These are phyloP conservation scores for Lipomyces sp. DNA, from an alignment of 805 yeast genomes.

Conservation along the genomic window DNA sequence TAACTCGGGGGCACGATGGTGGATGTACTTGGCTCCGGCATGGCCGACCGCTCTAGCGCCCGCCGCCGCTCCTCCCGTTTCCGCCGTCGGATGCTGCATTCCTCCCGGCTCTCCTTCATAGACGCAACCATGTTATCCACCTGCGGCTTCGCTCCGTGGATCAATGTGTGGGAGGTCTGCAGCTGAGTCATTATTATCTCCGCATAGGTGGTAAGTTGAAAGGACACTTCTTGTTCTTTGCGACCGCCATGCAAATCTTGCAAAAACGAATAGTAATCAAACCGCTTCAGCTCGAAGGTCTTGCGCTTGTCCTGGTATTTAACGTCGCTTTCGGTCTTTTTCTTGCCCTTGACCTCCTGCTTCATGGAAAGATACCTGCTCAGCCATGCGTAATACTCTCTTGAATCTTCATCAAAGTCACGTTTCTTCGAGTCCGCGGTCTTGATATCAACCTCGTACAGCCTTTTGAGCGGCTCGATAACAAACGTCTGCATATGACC, in stretches of 20 bases:
- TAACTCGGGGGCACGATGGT: not conserved
- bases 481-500: slow-evolving; percentile 37
- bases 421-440: slow-evolving; percentile 41
- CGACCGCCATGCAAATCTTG: slow-evolving; percentile 45
- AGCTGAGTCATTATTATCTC: slow-evolving; percentile 37
- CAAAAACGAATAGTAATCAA: slow-evolving; percentile 43
- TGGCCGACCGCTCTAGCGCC: slow-evolving; percentile 37
- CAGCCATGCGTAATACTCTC: slow-evolving; percentile 46
- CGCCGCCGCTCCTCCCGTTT: slow-evolving; percentile 41
- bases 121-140: slow-evolving; percentile 34
- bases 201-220: slow-evolving; percentile 39
- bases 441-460: slow-evolving; percentile 45
- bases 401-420: slow-evolving; percentile 46
- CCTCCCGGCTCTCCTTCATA: slow-evolving; percentile 24
- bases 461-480: slow-evolving; percentile 40
- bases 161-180: slow-evolving; percentile 32
- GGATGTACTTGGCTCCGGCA: slow-evolving; percentile 22
- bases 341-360: slow-evolving; percentile 36
- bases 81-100: slow-evolving; percentile 38
- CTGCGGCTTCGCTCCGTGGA: slow-evolving; percentile 34
- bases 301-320: slow-evolving; percentile 43
- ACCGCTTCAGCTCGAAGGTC: slow-evolving; percentile 42
- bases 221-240: slow-evolving; percentile 41
- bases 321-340: slow-evolving; percentile 38
- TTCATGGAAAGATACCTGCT: slow-evolving; percentile 42